Conservation (phyloP, 2,329 filamentous ascomycete species). For the Pseudogymnoascus sp. region DNA sequence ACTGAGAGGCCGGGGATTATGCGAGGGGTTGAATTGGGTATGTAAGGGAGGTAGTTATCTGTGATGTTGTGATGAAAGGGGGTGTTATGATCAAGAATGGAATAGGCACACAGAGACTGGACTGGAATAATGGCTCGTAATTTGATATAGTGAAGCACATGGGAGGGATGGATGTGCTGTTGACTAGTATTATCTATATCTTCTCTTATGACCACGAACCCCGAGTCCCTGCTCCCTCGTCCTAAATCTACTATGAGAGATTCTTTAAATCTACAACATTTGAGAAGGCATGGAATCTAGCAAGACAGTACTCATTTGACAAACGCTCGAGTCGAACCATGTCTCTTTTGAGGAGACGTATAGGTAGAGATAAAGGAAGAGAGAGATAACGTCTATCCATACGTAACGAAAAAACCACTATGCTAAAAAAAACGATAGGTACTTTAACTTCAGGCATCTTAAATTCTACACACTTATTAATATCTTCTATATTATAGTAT, state of each 20-base stretch:
- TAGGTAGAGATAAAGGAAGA: no score
- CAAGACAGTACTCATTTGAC: no score
- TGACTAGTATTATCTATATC: background rate
- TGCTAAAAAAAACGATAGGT: no score
- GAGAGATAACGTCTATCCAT: no score
- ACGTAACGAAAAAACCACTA: no score
- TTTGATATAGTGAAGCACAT: background rate
- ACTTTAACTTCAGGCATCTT: no score
- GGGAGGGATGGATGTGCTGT: background rate
- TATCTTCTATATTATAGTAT: no score
- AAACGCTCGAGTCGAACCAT: no score
- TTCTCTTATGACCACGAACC: background rate
- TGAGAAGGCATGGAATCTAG: no score
- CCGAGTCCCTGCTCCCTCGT: background rate
- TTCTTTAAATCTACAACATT: no score
- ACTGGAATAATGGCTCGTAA: background rate
- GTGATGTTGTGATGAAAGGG: slow-evolving; percentile 1
- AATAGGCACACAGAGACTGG: background rate
- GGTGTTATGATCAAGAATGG: slow-evolving; percentile 4
- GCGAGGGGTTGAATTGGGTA: background rate
- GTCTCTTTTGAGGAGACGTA: no score
- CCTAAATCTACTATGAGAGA: background rate
- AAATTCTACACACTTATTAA: no score
- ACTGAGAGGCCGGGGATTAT: background rate
- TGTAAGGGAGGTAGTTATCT: background rate